A percentile compares a stretch with the other conserved stretches of the same genome.
These are phyloP conservation scores for Nannochloris sp. DNA, from an alignment of 139 green algal species.

Conservation along the genomic window DNA sequence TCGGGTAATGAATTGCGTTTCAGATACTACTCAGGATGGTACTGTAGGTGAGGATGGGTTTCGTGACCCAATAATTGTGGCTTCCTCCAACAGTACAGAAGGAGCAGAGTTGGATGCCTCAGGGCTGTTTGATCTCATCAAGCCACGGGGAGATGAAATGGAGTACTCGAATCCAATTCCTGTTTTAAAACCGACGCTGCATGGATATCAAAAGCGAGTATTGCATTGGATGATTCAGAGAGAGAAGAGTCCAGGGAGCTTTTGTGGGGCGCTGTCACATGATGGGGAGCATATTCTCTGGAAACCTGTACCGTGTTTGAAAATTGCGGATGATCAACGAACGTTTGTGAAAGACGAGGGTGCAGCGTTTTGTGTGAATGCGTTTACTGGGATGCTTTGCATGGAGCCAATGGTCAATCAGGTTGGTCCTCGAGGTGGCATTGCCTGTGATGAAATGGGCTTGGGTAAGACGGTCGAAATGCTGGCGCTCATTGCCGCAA, in stretches of 20 bases:
- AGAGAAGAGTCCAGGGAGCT: slow-evolving; percentile 8
- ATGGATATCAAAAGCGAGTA: slow-evolving; percentile 71
- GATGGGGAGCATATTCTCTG: slow-evolving; percentile 53
- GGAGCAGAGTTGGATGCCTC: slow-evolving; percentile 38
- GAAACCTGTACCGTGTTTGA: slow-evolving; percentile 19
- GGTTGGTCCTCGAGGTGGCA: slow-evolving; percentile 23
- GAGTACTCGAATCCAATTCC: slow-evolving; percentile 21
- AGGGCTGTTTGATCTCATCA: slow-evolving; percentile 51
- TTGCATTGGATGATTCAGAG: slow-evolving; percentile 29
- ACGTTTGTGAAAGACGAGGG: background rate
- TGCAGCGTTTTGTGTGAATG: slow-evolving; percentile 39
- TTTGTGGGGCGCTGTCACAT: background rate
- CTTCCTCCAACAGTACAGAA: background rate
- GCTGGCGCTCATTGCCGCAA: slow-evolving; percentile 61
- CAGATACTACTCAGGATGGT: background rate
- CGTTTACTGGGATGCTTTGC: slow-evolving; percentile 28
- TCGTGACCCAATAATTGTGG: background rate
- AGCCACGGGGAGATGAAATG: slow-evolving; percentile 45
- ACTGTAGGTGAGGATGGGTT: background rate
- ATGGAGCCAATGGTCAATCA: slow-evolving; percentile 12
- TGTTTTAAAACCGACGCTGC: slow-evolving; percentile 50
- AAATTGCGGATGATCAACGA: background rate
- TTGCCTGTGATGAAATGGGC: slow-evolving; percentile 51
- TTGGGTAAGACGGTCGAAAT: slow-evolving; percentile 93
- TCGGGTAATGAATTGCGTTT: background rate